Percentiles rank a stretch among this genome's conserved stretches.
Evolutionary conservation across 352 stramenopile species (phyloP).

Genomic region (Phytophthora hibernalis): DNA sequence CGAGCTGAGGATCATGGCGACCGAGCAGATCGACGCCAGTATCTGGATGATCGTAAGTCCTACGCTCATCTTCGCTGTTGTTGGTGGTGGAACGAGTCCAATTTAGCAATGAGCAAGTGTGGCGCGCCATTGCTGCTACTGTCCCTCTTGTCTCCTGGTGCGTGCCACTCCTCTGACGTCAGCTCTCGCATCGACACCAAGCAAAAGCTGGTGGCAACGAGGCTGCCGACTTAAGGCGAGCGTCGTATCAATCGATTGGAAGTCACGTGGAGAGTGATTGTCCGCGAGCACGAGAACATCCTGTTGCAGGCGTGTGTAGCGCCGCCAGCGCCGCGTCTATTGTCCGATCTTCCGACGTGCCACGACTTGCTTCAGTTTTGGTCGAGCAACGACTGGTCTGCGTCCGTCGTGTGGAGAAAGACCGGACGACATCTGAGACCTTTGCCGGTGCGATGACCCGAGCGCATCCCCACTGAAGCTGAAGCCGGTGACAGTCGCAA

Average conservation of each 20-base stretch:
- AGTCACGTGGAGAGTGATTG: conserved; percentile 23
- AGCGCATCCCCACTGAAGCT: background rate
- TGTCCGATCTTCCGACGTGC: conserved; percentile 27
- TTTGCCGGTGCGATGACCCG: too few relatives aligned
- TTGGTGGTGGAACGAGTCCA: conserved; percentile 11
- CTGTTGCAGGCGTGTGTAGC: conserved; percentile 18
- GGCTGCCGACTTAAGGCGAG: conserved; percentile 7
- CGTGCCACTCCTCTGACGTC: conserved; percentile 16
- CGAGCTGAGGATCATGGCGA: conserved; percentile 48
- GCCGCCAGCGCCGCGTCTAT: conserved; percentile 20
- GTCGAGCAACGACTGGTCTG: conserved; percentile 14
- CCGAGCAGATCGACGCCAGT: conserved; percentile 46
- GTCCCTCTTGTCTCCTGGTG: conserved; percentile 11
- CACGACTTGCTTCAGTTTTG: conserved; percentile 28
- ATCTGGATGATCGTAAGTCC: conserved; percentile 42
- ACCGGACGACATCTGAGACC: background rate
- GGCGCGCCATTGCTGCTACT: background rate
- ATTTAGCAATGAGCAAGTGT: conserved; percentile 32
- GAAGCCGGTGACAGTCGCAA: conserved; percentile 8
- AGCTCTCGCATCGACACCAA: conserved; percentile 17
- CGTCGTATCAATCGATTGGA: conserved; percentile 42
- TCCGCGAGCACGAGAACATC: conserved; percentile 25
- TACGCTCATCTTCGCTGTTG: conserved; percentile 26
- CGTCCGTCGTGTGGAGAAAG: background rate
- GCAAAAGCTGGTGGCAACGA: conserved; percentile 28